These are phyloP conservation scores for Arctostaphylos glauca DNA, from an alignment of 148 eudicot species.

Conservation along the genomic window DNA sequence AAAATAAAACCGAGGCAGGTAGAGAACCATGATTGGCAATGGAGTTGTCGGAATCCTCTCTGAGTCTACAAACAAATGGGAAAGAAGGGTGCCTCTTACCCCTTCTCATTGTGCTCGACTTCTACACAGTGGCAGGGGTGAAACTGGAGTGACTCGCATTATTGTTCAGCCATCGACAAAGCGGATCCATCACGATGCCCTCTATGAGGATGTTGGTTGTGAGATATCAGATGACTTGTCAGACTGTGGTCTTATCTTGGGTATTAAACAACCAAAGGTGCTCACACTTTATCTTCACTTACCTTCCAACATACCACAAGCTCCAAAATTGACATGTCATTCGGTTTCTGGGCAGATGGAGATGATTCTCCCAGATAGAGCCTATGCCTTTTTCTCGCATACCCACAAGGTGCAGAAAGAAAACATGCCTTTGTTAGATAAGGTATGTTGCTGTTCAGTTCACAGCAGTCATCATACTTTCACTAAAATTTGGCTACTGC, in stretches of 20 bases:
- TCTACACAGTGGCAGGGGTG: conserved; percentile 58
- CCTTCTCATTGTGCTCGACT: conserved; percentile 93
- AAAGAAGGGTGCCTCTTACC: conserved; percentile 89
- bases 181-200: conserved; percentile 85
- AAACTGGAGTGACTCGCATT: conserved; percentile 62
- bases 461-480: neutral
- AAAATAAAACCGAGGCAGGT: neutral
- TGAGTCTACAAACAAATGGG: conserved; percentile 94
- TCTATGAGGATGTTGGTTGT: conserved; percentile 97
- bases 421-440: conserved; percentile 91
- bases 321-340: conserved; percentile 9
- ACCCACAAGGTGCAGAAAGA: conserved; percentile 98
- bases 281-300: neutral
- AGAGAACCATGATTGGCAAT: conserved; percentile 69
- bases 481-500: neutral
- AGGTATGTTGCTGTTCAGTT: conserved; percentile 42
- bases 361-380: conserved; percentile 92
- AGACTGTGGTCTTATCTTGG: conserved; percentile 91
- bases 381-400: conserved; percentile 98
- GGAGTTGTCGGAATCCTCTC: conserved; percentile 90
- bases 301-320: neutral
- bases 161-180: conserved; percentile 94
- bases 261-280: conserved; percentile 97
- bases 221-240: conserved; percentile 91
- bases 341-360: conserved; percentile 64